phyloP scores from a whole-genome alignment of 805 yeast genomes.

The Brettanomyces bruxellensis region DNA sequence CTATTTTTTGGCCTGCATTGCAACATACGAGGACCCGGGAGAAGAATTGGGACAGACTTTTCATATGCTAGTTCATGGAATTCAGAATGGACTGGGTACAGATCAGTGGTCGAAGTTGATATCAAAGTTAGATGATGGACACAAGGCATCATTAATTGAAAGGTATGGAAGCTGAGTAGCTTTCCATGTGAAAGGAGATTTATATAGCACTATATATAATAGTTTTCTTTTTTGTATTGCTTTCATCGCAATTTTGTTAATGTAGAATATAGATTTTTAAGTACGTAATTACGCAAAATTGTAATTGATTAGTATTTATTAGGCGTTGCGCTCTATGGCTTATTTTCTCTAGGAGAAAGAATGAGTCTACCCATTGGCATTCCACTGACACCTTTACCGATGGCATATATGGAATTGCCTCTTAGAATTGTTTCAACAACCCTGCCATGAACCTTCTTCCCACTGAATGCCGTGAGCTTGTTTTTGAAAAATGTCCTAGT shows the following conservation, averaged over 20 bases:
- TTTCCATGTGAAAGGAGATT: too few species aligned
- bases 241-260: too few species aligned
- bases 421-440: slow-evolving; percentile 75
- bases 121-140: slow-evolving; percentile 13
- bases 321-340: too few species aligned
- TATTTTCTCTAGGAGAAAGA: slow-evolving; percentile 35
- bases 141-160: background rate
- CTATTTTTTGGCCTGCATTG: slow-evolving; percentile 51
- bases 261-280: too few species aligned
- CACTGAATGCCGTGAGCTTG: slow-evolving; percentile 82
- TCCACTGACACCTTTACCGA: slow-evolving; percentile 44
- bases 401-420: slow-evolving; percentile 60
- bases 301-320: too few species aligned
- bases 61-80: slow-evolving; percentile 34
- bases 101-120: slow-evolving; percentile 19
- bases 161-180: too few species aligned
- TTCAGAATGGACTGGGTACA: slow-evolving; percentile 38
- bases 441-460: slow-evolving; percentile 56
- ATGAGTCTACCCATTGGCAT: slow-evolving; percentile 51
- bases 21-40: slow-evolving; percentile 42
- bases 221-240: too few species aligned
- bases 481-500: slow-evolving; percentile 65
- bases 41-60: slow-evolving; percentile 35
- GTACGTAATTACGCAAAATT: too few species aligned
- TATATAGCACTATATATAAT: too few species aligned